Base-by-base conservation (phyloP, 306 rosid species). In the Ormosia semicastrata region DNA sequence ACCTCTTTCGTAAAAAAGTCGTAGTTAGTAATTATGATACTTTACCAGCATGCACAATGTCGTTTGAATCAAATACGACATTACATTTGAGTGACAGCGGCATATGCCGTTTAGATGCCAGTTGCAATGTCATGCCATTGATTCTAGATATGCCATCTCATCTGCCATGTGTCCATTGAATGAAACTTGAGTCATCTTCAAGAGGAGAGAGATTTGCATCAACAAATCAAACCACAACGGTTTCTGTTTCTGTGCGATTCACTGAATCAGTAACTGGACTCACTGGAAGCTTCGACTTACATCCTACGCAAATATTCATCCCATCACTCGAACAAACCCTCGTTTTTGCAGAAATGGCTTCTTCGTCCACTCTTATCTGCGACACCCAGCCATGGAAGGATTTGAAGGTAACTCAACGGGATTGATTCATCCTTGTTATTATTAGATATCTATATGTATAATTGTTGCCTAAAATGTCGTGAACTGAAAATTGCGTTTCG, bases 301-400 rank as follows among this genome's bases (percentile, higher is more conserved):
- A 41, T 40, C 6, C 43, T 41, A 41, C 47, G 10, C 10, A 7
- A 40, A 41, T 41, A 43, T 24, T 24, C 24, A 24, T 24, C 24
- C 24, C 24, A 24, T 24, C 24, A 24, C 24, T 24, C 24, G 24
- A 24, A 24, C 24, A 24, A 24, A 24, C 24, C 24, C 24, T 24
- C 24, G 24, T 24, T 24, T 24, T 34, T 13, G 17, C 62, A 36
- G 67, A 74, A 81, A 91, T 93, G 97, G 92, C 90, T 86, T 77
- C 92, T 85, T 77, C 93, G 4, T 77, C 91, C 13, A 63, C 71
- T 81, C 85, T 89, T 36, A 89, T 91, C 69, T 85, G 83, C 43
- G 90, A 88, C 68, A 70, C 92, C 4, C 79, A 87, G 84, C 83
- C 86, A 44, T 91, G 97, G 97, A 89, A 85, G 83, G 90, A 86